Evolutionary conservation across 495 filamentous ascomycete genomes (phyloP), one percentile per base, ranked within the genome.

Genomic region (Staphylotrichum tortipilum): DNA sequence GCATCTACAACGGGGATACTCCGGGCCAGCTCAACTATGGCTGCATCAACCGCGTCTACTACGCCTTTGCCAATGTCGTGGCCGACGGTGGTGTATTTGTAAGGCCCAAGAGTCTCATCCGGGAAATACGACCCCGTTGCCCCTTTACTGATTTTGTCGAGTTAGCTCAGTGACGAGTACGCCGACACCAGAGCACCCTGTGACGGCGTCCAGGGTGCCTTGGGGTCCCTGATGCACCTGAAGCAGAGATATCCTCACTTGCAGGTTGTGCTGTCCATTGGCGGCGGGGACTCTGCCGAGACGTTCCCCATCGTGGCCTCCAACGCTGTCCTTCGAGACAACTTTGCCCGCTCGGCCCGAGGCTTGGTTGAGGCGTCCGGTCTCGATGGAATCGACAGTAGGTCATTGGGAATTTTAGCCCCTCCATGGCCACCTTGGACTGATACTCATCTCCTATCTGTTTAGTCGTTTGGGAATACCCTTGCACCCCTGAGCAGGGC

Each of bases 381-480:
- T 3, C 70, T 95, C 3, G 87, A 95, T 65, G 89, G 89, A 3
- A 83, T 95, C 52, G 89, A 95, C 63, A 80, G 89, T 95, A 71
- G 59, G 71, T 62, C n/a, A n/a, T 37, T 38, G 40, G 35, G 40
- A 30, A 28, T 47, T 54, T 26, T 30, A 18, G 39, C 33, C 48
- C 46, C 9, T 15, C 17, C 34, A 14, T 4, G 11, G n/a, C n/a
- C n/a, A n/a, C n/a, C 3, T 48, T 29, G 7, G 9, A 14, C 33
- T 17, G 15, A 14, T 17, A 21, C 29, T 9, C 47, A 35, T 21
- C 40, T 39, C 58, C 60, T 34, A 58, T 44, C 26, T 35, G 22
- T 18, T 38, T 55, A 94, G 89, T 95, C 58, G 89, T 91, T 58
- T 95, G 89, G 89, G 88, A 94, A 60, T 86, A 94, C 58, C 89